These are phyloP conservation scores for Phytophthora pseudosyringae DNA, from an alignment of 352 stramenopile genomes.

Conservation along the genomic window DNA sequence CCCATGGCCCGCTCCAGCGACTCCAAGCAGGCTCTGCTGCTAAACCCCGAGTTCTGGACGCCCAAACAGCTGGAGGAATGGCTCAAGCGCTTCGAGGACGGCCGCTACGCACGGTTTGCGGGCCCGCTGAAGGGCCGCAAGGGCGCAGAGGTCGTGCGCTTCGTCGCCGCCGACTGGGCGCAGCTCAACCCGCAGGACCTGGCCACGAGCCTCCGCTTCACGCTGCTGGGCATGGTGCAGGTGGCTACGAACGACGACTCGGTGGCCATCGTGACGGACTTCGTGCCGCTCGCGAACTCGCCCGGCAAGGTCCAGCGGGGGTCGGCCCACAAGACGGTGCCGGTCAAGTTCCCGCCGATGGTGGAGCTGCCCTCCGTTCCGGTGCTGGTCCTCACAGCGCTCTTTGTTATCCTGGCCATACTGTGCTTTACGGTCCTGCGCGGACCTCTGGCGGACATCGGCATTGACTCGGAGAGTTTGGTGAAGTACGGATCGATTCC, in stretches of 20 bases:
- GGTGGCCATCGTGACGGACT: constrained; percentile 83
- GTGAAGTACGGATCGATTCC: constrained; percentile 88
- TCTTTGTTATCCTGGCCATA: constrained; percentile 62
- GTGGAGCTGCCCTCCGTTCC: constrained; percentile 76
- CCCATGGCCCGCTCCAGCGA: constrained; percentile 62
- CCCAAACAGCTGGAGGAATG: constrained; percentile 80
- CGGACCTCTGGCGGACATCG: constrained; percentile 51
- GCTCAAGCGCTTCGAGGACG: constrained; percentile 77
- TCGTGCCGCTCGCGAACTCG: constrained; percentile 51
- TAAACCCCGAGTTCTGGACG: constrained; percentile 85
- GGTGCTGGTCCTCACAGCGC: constrained; percentile 48
- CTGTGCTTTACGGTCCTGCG: constrained; percentile 85
- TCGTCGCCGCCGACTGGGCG: constrained; percentile 65
- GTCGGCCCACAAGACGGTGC: constrained; percentile 24
- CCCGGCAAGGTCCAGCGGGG: constrained; percentile 28
- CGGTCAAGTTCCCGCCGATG: constrained; percentile 86
- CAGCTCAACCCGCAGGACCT: constrained; percentile 64
- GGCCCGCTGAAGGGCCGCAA: constrained; percentile 63
- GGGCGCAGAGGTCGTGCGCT: constrained; percentile 73
- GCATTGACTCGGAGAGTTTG: constrained; percentile 68
- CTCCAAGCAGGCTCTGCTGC: constrained; percentile 78
- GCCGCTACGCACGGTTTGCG: constrained; percentile 66
- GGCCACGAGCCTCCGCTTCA: constrained; percentile 84
- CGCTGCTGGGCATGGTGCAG: constrained; percentile 86
- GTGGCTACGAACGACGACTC: constrained; percentile 68